Evolutionary conservation across 1,139 yeast genomes (phyloP).

Genomic region (Saccharomyces pastorianus): DNA sequence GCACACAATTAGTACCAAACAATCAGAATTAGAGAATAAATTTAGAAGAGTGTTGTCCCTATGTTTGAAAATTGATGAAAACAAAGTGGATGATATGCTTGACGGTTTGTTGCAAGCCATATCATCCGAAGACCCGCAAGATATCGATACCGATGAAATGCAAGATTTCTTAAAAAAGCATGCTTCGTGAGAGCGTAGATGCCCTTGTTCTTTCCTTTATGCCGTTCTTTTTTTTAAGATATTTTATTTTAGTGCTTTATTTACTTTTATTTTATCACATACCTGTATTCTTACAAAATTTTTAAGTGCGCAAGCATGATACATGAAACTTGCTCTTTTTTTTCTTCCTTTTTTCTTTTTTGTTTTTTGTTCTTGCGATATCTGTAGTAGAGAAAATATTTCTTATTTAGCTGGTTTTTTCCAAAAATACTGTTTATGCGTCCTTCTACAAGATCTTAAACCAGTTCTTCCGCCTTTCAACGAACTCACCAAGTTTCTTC

Average conservation of each 20-base stretch:
- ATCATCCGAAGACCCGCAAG: slow-evolving; percentile 64
- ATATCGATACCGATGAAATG: slow-evolving; percentile 44
- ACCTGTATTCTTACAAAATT: slow-evolving; percentile 6
- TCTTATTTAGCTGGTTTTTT: slow-evolving; percentile 47
- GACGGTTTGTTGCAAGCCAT: slow-evolving; percentile 87
- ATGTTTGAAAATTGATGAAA: slow-evolving; percentile 78
- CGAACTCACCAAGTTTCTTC: slow-evolving; percentile 63
- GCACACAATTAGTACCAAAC: slow-evolving; percentile 41
- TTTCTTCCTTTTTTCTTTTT: too few species aligned
- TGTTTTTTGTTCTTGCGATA: not conserved
- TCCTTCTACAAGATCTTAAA: slow-evolving; percentile 81
- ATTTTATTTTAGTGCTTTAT: not conserved
- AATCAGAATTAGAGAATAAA: slow-evolving; percentile 66
- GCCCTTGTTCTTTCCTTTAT: not conserved
- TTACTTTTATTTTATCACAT: slow-evolving; percentile 3
- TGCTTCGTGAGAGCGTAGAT: slow-evolving; percentile 3
- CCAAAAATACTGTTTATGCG: slow-evolving; percentile 90
- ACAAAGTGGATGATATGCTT: slow-evolving; percentile 71
- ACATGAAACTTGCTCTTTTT: not conserved
- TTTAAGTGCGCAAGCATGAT: not conserved
- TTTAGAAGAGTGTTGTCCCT: slow-evolving; percentile 83
- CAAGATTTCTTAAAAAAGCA: slow-evolving; percentile 29
- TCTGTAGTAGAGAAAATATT: not conserved
- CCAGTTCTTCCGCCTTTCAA: slow-evolving; percentile 74
- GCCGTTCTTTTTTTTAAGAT: not conserved